Conservation (phyloP, 73 alveolate species). For the Paramecium sexaurelia region DNA sequence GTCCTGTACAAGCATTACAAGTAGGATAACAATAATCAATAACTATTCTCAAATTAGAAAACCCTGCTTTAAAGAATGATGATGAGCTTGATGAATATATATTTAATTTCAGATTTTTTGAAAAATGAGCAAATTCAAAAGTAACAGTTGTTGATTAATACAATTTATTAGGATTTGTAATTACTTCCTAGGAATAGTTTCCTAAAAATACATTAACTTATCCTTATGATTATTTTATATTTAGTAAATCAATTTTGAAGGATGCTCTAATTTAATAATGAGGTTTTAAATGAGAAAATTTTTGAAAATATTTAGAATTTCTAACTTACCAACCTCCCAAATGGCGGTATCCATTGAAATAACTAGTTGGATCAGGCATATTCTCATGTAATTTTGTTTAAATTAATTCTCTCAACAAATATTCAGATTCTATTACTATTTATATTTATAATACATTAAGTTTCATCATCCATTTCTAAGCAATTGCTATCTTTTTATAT, state of each 20-base stretch:
- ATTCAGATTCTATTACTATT: background rate
- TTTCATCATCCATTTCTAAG: background rate
- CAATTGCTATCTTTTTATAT: background rate
- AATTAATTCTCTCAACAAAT: background rate
- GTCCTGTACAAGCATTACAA: background rate
- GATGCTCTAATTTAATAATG: slow-evolving; percentile 23
- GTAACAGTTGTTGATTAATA: background rate
- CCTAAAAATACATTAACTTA: background rate
- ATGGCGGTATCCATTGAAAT: slow-evolving; percentile 20
- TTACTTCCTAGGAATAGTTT: background rate
- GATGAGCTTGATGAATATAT: background rate
- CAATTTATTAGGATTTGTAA: background rate
- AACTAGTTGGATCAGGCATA: background rate
- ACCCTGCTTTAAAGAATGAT: background rate
- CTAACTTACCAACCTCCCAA: background rate
- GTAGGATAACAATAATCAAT: slow-evolving; percentile 43
- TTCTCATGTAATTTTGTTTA: background rate
- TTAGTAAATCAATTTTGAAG: background rate
- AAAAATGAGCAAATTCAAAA: background rate
- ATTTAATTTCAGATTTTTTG: background rate
- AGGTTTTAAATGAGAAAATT: background rate
- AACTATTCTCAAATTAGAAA: background rate
- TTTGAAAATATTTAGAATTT: background rate
- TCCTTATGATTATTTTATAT: background rate
- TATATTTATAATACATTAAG: background rate